Evolutionary conservation across 176 grass and related monocot genomes (phyloP).

Genomic region (Puya raimondii): DNA sequence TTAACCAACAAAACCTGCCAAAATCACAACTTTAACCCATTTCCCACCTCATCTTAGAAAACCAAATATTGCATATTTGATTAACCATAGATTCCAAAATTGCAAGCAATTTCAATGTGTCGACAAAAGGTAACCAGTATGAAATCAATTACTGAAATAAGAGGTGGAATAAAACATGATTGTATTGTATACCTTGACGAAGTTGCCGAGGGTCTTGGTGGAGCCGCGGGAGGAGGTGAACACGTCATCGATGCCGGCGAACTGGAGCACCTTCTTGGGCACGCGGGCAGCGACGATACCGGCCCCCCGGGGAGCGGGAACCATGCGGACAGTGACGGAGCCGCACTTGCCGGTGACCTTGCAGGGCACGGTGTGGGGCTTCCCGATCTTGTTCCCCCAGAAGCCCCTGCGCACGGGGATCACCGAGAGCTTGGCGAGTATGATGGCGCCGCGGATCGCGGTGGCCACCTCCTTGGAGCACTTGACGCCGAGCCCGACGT

Average conservation of each 20-base stretch:
- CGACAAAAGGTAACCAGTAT: no score
- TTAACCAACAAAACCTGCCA: no score
- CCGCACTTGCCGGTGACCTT: conserved; percentile 92
- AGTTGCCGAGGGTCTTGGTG: conserved; percentile 82
- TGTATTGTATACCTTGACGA: conserved; percentile 47
- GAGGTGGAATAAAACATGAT: no score
- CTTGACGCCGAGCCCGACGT: conserved; percentile 82
- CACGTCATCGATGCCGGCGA: conserved; percentile 69
- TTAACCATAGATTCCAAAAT: no score
- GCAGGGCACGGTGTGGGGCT: conserved; percentile 79
- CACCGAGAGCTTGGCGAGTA: conserved; percentile 75
- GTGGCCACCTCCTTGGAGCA: conserved; percentile 93
- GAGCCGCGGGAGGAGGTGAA: conserved; percentile 70
- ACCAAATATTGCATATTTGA: no score
- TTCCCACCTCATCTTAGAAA: no score
- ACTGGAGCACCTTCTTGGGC: conserved; percentile 85
- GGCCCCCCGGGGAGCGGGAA: conserved; percentile 61
- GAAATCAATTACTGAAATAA: no score
- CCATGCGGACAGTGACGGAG: conserved; percentile 76
- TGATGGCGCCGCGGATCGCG: conserved; percentile 80
- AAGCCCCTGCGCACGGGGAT: conserved; percentile 67
- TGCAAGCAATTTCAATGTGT: no score
- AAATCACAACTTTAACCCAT: no score
- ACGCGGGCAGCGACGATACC: conserved; percentile 63
- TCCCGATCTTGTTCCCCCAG: conserved; percentile 88